Conservation (phyloP, 1,284 basidiomycete genomes). For the Gastroboletus turbinatus region DNA sequence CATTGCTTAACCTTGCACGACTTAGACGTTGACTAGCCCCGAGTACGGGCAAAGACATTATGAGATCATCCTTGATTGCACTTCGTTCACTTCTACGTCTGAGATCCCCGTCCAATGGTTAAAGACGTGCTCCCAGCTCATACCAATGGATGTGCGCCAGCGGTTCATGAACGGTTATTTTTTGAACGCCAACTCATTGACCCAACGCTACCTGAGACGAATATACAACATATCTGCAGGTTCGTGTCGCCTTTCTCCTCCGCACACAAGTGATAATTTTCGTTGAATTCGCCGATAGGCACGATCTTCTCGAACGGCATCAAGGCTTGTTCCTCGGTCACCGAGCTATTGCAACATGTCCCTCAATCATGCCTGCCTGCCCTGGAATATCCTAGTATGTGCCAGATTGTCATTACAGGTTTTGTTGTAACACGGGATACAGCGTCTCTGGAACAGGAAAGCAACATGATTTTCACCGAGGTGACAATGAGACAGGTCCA, state of each 20-base stretch:
- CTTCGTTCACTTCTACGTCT: conserved; percentile 72
- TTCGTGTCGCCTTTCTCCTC: conserved; percentile 33
- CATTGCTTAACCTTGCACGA: background rate
- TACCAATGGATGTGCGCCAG: conserved; percentile 65
- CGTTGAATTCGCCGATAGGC: conserved; percentile 40
- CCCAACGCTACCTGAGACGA: conserved; percentile 72
- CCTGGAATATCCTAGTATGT: conserved; percentile 56
- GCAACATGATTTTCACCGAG: conserved; percentile 50
- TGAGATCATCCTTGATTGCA: conserved; percentile 83
- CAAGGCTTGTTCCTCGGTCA: conserved; percentile 57
- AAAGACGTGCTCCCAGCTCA: conserved; percentile 76
- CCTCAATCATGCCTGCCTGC: conserved; percentile 48
- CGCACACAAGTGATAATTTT: background rate
- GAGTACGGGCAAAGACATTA: conserved; percentile 52
- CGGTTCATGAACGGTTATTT: conserved; percentile 64
- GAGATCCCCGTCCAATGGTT: conserved; percentile 84
- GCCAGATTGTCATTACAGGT: background rate
- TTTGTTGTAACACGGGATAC: conserved; percentile 11
- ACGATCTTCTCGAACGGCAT: conserved; percentile 53
- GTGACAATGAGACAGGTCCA: conserved; percentile 62
- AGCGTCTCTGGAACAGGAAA: conserved; percentile 64
- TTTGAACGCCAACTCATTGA: conserved; percentile 77
- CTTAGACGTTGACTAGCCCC: conserved; percentile 43
- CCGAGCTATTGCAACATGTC: conserved; percentile 57
- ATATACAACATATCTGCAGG: conserved; percentile 75